Conservation (phyloP, 1,284 basidiomycete species). For the Athelia psychrophila region DNA sequence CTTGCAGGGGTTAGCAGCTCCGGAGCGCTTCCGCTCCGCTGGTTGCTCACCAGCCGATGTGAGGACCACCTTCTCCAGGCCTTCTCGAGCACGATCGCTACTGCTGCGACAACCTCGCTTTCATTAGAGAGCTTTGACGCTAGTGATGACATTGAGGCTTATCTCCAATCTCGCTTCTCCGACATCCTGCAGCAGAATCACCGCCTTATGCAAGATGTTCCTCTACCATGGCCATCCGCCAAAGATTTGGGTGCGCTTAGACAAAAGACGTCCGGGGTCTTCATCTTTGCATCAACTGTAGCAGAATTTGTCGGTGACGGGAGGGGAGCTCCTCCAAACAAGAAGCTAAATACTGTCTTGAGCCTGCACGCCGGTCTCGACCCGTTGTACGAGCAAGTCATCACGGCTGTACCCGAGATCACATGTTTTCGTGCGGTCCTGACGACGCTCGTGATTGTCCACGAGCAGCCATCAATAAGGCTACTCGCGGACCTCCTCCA, state of each 20-base stretch:
- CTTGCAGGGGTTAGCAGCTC: neutral
- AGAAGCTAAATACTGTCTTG: neutral
- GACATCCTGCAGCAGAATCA: neutral
- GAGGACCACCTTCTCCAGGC: neutral
- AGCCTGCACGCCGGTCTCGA: neutral
- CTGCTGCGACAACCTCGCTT: neutral
- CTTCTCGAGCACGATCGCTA: neutral
- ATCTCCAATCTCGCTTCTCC: neutral
- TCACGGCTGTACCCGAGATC: neutral
- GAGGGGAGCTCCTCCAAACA: neutral
- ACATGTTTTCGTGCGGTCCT: too few relatives aligned
- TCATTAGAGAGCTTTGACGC: neutral
- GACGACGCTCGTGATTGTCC: too few relatives aligned
- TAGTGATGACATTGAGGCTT: neutral
- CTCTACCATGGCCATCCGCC: neutral
- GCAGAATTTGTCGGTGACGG: neutral
- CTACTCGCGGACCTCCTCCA: too few relatives aligned
- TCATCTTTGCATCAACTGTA: neutral
- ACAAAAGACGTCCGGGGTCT: neutral
- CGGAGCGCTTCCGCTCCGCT: neutral
- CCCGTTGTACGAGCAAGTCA: neutral
- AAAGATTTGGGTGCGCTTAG: neutral
- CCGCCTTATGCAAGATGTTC: neutral
- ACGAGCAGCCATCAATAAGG: too few relatives aligned
- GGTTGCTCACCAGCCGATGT: neutral